Conservation (phyloP, 306 rosid genomes). For the Medicago lupulina region DNA sequence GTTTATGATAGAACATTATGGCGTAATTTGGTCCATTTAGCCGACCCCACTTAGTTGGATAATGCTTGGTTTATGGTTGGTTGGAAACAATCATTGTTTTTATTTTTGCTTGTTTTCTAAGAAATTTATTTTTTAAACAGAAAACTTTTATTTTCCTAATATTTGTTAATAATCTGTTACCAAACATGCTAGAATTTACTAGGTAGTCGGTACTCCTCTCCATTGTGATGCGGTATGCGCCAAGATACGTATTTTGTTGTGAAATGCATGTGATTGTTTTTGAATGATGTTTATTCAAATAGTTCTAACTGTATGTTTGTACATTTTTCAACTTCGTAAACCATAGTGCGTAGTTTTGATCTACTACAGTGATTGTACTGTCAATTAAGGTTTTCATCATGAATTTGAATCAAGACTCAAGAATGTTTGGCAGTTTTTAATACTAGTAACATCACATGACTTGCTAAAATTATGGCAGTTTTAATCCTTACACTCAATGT, state of each 20-base stretch:
- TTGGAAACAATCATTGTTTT: not conserved
- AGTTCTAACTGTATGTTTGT: not conserved
- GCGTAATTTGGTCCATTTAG: no score
- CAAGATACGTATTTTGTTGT: not conserved
- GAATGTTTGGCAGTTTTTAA: not conserved
- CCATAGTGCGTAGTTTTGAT: conserved; percentile 2
- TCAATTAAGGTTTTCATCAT: not conserved
- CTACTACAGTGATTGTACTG: not conserved
- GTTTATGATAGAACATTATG: no score
- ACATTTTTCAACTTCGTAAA: conserved; percentile 20
- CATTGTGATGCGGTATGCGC: not conserved
- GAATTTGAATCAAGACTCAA: not conserved
- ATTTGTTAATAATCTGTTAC: no score
- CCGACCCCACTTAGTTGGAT: no score
- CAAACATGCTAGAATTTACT: not conserved
- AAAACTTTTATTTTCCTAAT: not conserved
- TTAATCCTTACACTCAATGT: not conserved
- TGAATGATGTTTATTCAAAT: not conserved
- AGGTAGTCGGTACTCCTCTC: not conserved
- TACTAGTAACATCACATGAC: not conserved
- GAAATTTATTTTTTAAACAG: not conserved
- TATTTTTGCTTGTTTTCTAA: not conserved
- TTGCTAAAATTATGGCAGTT: conserved; percentile 18
- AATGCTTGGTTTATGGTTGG: no score
- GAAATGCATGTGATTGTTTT: not conserved